These are phyloP conservation scores for Annulohypoxylon nitens DNA, from an alignment of 495 filamentous ascomycete species.

Conservation along the genomic window DNA sequence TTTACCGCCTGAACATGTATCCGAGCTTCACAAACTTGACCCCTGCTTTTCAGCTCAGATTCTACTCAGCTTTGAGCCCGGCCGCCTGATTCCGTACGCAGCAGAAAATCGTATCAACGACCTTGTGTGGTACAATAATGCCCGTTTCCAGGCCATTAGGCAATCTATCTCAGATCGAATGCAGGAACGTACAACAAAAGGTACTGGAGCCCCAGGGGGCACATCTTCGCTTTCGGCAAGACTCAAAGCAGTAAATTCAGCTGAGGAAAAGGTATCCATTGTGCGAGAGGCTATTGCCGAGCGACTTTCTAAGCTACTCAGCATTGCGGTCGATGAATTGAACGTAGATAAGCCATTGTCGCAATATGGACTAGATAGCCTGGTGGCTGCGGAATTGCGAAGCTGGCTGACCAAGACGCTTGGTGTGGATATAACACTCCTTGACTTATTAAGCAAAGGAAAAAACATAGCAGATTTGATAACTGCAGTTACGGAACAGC, in stretches of 20 bases:
- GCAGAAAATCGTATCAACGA: background rate
- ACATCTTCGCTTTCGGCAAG: too few relatives aligned
- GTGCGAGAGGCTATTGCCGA: too few relatives aligned
- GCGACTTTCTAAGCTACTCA: background rate
- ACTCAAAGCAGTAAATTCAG: too few relatives aligned
- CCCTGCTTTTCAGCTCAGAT: background rate
- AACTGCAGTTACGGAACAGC: too few relatives aligned
- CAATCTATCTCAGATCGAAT: background rate
- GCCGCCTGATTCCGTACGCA: background rate
- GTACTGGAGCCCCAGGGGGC: background rate
- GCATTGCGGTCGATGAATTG: background rate
- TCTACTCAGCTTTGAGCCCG: background rate
- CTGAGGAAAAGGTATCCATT: too few relatives aligned
- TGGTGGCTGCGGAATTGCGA: background rate
- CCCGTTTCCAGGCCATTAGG: background rate
- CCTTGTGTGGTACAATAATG: background rate
- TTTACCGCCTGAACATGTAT: background rate
- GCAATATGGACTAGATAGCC: background rate
- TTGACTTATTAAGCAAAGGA: background rate
- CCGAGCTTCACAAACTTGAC: background rate
- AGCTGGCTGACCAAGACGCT: background rate
- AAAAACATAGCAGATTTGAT: too few relatives aligned
- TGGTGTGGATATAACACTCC: background rate
- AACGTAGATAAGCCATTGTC: background rate
- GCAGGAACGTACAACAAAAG: background rate